These are phyloP conservation scores for Clitopilus hobsonii DNA, from an alignment of 768 basidiomycete species.

Conservation along the genomic window DNA sequence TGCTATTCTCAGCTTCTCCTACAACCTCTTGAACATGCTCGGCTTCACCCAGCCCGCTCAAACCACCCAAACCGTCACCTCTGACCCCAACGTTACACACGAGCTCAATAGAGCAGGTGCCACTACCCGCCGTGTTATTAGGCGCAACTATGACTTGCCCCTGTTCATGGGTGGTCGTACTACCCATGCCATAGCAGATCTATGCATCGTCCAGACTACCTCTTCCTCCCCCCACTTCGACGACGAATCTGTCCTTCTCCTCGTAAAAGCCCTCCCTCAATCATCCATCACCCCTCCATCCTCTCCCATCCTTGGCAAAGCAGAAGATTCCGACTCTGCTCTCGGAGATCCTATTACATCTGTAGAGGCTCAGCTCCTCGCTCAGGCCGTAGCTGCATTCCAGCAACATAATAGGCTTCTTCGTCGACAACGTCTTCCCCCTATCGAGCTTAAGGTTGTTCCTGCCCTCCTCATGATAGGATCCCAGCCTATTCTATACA, in stretches of 20 bases:
- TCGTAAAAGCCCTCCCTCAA: slow-evolving; percentile 7
- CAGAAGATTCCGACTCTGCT: neutral
- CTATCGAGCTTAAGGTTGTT: slow-evolving; percentile 8
- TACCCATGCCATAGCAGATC: slow-evolving; percentile 12
- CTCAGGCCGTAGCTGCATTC: slow-evolving; percentile 15
- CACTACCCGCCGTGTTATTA: slow-evolving; percentile 7
- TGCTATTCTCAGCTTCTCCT: slow-evolving; percentile 9
- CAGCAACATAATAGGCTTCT: slow-evolving; percentile 14
- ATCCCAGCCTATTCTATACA: slow-evolving; percentile 13
- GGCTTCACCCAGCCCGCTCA: slow-evolving; percentile 7
- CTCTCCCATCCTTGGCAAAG: neutral
- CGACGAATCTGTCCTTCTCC: slow-evolving; percentile 10
- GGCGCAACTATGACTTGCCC: slow-evolving; percentile 12
- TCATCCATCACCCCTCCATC: neutral
- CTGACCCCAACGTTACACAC: neutral
- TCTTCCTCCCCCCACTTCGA: neutral
- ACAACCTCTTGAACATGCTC: slow-evolving; percentile 10
- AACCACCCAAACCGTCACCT: slow-evolving; percentile 4
- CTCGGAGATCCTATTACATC: neutral
- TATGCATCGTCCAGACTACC: slow-evolving; percentile 10
- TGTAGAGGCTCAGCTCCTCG: slow-evolving; percentile 12
- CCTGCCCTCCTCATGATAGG: slow-evolving; percentile 13
- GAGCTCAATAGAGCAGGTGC: neutral
- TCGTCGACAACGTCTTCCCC: slow-evolving; percentile 11
- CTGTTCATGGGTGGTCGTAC: slow-evolving; percentile 16